These are phyloP conservation scores for Xanthoparmelia taractica DNA, from an alignment of 495 filamentous ascomycete species.

Conservation along the genomic window DNA sequence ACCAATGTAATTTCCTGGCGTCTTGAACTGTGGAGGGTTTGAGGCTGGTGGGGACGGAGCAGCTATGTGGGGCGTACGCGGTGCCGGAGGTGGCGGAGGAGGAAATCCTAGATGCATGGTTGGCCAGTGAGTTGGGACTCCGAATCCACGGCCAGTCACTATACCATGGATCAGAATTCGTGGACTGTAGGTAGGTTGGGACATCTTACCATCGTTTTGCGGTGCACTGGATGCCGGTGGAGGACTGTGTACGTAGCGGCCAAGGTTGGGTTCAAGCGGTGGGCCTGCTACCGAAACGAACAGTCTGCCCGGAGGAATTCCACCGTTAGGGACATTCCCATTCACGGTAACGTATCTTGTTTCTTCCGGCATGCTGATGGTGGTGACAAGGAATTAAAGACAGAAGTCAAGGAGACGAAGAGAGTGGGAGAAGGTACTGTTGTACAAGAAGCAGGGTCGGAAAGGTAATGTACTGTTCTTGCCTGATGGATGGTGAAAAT, in stretches of 20 bases:
- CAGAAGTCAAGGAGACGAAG: not conserved
- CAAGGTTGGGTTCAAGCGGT: not conserved
- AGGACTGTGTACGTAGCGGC: not conserved
- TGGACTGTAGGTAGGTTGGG: not conserved
- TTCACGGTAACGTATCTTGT: constrained; percentile 18
- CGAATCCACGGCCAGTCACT: not conserved
- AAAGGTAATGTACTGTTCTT: not conserved
- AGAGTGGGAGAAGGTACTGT: not conserved
- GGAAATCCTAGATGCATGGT: constrained; percentile 4
- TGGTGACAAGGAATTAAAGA: not conserved
- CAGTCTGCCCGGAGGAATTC: constrained; percentile 18
- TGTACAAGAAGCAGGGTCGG: not conserved
- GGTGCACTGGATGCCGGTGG: constrained; percentile 6
- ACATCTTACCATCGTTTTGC: not conserved
- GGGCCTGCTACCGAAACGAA: not conserved
- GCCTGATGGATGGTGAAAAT: not conserved
- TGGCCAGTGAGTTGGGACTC: not conserved
- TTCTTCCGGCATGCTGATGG: constrained; percentile 8
- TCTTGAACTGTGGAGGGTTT: not conserved
- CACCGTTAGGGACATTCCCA: constrained; percentile 18
- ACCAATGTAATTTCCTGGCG: constrained; percentile 4
- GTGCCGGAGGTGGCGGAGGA: constrained; percentile 9
- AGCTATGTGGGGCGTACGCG: not conserved
- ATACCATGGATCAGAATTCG: not conserved
- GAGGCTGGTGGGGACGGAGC: not conserved